These are phyloP conservation scores for Dryadomyces quercus-mongolicae DNA, from an alignment of 2,329 filamentous ascomycete genomes.

Conservation along the genomic window DNA sequence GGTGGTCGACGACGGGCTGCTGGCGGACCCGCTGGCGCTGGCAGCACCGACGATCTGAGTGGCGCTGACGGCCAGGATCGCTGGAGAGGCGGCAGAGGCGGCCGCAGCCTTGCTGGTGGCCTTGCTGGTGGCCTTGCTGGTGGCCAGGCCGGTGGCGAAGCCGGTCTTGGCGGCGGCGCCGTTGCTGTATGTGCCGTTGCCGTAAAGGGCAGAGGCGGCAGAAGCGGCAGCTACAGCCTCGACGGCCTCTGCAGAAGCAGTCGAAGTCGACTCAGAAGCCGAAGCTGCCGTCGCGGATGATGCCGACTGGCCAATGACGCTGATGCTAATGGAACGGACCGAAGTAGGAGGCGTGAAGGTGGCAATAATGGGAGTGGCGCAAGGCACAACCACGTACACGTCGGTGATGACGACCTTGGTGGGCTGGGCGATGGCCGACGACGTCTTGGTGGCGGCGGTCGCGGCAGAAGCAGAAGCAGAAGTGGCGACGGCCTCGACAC, in stretches of 20 bases:
- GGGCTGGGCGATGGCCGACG: slow-evolving; percentile 1
- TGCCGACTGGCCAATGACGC: not conserved
- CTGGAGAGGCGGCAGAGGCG: not conserved
- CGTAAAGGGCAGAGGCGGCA: not conserved
- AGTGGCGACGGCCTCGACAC: not conserved
- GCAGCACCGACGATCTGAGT: not conserved
- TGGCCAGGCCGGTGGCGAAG: not conserved
- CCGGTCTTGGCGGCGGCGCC: not conserved
- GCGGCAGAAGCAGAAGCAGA: not conserved
- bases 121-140: not conserved
- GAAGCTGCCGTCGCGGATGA: too few species aligned
- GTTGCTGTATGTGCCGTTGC: slow-evolving; percentile 5
- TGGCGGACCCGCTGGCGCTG: not conserved
- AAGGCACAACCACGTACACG: slow-evolving; percentile 13
- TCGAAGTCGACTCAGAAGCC: not conserved
- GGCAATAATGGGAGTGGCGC: slow-evolving; percentile 13
- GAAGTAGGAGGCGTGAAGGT: slow-evolving; percentile 49
- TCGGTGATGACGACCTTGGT: slow-evolving; percentile 11
- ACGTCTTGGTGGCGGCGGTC: not conserved
- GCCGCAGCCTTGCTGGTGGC: not conserved
- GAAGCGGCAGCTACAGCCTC: not conserved
- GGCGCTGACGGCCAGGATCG: not conserved
- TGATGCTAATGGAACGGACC: not conserved
- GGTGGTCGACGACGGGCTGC: not conserved
- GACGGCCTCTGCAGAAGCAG: not conserved